These are phyloP conservation scores for Mycena leptocephala DNA, from an alignment of 768 basidiomycete genomes.

Conservation along the genomic window DNA sequence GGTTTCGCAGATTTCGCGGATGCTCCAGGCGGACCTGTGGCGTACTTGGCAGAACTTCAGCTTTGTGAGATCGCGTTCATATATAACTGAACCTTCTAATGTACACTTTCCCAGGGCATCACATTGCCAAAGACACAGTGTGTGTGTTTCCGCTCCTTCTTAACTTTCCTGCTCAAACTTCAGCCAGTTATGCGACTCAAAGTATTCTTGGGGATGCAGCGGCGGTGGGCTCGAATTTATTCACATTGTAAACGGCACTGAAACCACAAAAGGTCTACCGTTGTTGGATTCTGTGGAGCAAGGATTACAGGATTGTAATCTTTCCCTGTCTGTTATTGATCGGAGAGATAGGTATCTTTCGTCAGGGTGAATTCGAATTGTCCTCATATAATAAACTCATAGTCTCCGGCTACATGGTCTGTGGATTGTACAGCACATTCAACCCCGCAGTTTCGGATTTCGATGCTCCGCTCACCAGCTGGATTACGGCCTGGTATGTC, in stretches of 20 bases:
- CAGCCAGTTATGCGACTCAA: no score
- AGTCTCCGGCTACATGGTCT: no score
- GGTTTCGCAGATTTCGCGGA: conserved; percentile 25
- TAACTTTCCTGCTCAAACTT: no score
- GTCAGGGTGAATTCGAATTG: no score
- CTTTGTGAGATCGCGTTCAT: neutral
- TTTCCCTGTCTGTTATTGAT: conserved; percentile 35
- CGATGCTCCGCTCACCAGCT: conserved; percentile 29
- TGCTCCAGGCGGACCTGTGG: conserved; percentile 29
- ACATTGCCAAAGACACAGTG: conserved; percentile 34
- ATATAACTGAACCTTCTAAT: no score
- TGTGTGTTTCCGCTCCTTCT: neutral
- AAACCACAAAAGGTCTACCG: conserved; percentile 33
- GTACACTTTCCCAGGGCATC: conserved; percentile 11
- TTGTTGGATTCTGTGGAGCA: conserved; percentile 39
- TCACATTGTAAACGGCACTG: no score
- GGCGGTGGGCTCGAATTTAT: no score
- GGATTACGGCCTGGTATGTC: neutral
- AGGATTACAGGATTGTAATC: conserved; percentile 22
- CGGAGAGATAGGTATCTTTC: no score
- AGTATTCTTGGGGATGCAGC: no score
- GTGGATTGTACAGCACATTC: neutral
- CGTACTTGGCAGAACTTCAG: conserved; percentile 26
- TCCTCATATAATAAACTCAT: no score
- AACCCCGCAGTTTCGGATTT: conserved; percentile 23